Evolutionary conservation across 768 basidiomycete genomes (phyloP).

Genomic region (Naganishia kalamii): DNA sequence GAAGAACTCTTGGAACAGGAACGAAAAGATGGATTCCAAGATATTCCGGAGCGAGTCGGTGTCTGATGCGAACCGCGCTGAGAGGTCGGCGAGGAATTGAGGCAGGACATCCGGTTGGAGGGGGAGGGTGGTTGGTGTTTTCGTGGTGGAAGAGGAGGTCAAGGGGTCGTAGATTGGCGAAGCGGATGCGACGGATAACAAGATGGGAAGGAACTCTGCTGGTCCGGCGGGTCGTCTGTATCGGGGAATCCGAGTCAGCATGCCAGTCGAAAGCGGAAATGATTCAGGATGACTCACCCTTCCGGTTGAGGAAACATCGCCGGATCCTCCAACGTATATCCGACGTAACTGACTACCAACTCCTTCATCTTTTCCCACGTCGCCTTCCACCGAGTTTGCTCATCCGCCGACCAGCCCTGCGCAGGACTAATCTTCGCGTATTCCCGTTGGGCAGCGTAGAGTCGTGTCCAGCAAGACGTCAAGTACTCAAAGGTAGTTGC

Average conservation of each 20-base stretch:
- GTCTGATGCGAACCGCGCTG: slow-evolving; percentile 61
- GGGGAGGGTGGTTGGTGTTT: slow-evolving; percentile 51
- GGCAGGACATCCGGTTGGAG: slow-evolving; percentile 66
- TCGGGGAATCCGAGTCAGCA: neutral
- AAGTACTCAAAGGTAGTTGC: slow-evolving; percentile 77
- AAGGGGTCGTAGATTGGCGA: slow-evolving; percentile 59
- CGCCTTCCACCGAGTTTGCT: slow-evolving; percentile 54
- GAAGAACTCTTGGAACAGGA: slow-evolving; percentile 45
- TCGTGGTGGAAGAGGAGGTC: slow-evolving; percentile 34
- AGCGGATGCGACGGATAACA: slow-evolving; percentile 63
- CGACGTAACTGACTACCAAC: slow-evolving; percentile 79
- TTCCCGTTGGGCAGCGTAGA: slow-evolving; percentile 52
- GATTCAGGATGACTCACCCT: slow-evolving; percentile 52
- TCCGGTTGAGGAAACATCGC: slow-evolving; percentile 88
- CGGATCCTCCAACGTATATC: slow-evolving; percentile 81
- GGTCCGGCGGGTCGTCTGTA: slow-evolving; percentile 65
- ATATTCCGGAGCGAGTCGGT: slow-evolving; percentile 71
- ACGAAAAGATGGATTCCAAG: slow-evolving; percentile 56
- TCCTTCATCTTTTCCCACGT: slow-evolving; percentile 72
- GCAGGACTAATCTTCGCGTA: neutral
- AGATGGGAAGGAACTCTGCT: slow-evolving; percentile 70
- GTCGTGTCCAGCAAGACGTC: slow-evolving; percentile 84
- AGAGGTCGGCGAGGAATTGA: slow-evolving; percentile 75
- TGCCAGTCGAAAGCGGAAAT: neutral
- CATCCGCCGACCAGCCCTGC: slow-evolving; percentile 57